These are phyloP conservation scores for Pseudomassariella vexata DNA, from an alignment of 2,329 filamentous ascomycete genomes.

Conservation along the genomic window DNA sequence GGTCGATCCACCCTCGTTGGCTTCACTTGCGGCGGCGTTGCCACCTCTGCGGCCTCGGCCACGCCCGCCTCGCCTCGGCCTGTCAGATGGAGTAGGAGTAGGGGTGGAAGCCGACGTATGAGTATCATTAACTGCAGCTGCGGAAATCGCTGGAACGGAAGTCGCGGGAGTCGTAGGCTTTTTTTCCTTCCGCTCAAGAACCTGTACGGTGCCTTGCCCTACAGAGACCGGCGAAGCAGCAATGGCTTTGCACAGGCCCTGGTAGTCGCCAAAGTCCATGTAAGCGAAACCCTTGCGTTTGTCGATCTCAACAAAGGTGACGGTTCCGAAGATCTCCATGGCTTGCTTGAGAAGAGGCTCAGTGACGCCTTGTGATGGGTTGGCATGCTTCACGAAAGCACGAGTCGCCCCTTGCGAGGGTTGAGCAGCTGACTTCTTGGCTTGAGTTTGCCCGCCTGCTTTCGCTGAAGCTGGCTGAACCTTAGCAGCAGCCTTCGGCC, in stretches of 20 bases:
- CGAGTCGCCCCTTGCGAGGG: constrained; percentile 48
- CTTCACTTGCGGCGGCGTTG: neutral
- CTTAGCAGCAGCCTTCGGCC: constrained; percentile 18
- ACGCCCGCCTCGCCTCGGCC: constrained; percentile 23
- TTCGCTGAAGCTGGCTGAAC: constrained; percentile 17
- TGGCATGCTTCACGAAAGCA: constrained; percentile 76
- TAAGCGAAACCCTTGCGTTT: constrained; percentile 94
- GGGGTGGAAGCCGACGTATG: constrained; percentile 14
- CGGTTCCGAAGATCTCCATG: constrained; percentile 66
- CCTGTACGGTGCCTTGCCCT: constrained; percentile 79
- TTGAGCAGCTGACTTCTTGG: constrained; percentile 25
- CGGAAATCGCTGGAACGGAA: constrained; percentile 5
- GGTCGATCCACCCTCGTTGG: no score
- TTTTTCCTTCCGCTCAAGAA: constrained; percentile 72
- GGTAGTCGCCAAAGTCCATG: constrained; percentile 75
- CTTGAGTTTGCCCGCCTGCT: constrained; percentile 11
- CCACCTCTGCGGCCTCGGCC: constrained; percentile 22
- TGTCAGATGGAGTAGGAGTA: constrained; percentile 14
- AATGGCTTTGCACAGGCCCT: constrained; percentile 71
- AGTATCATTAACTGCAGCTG: constrained; percentile 2
- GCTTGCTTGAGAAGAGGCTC: constrained; percentile 72
- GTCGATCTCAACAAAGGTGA: constrained; percentile 83
- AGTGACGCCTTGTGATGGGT: constrained; percentile 86
- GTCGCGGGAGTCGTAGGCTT: constrained; percentile 9
- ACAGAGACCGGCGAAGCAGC: constrained; percentile 75